Evolutionary conservation across 768 basidiomycete species (phyloP).

Genomic region (Termitomyces sp.): DNA sequence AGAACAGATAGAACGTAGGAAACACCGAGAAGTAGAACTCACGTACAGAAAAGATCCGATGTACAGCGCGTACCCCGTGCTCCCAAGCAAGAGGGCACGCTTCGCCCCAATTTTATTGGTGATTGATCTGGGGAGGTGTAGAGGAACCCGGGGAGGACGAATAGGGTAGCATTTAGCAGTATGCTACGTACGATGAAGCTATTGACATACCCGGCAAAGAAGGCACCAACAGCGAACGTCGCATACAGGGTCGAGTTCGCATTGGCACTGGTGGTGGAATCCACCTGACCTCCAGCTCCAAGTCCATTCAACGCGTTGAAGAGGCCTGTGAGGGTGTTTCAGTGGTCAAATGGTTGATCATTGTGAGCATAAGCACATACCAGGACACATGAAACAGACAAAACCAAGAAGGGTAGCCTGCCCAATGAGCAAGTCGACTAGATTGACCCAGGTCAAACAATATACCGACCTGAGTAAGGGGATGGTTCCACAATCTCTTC

Average conservation of each 20-base stretch:
- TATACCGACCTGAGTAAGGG: conserved; percentile 39
- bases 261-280: conserved; percentile 48
- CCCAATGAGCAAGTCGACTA: not conserved
- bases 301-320: conserved; percentile 62
- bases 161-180: not conserved
- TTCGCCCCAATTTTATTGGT: conserved; percentile 80
- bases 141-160: not conserved
- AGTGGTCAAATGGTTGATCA: not conserved
- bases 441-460: not conserved
- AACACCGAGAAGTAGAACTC: not conserved
- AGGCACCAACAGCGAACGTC: conserved; percentile 53
- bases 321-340: conserved; percentile 35
- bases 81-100: conserved; percentile 69
- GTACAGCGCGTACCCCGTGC: conserved; percentile 70
- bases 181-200: not conserved
- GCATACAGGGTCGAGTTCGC: conserved; percentile 53
- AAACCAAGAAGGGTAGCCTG: conserved; percentile 49
- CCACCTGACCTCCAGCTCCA: conserved; percentile 56
- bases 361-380: conserved; percentile 23
- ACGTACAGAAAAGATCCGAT: conserved; percentile 68
- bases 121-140: conserved; percentile 43
- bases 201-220: conserved; percentile 57
- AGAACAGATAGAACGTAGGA: not conserved
- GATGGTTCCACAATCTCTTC: conserved; percentile 45
- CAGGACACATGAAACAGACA: conserved; percentile 45